A percentile compares a stretch with the other conserved stretches of the same genome.
These are phyloP conservation scores for Claviceps cyperi DNA, from an alignment of 2,329 filamentous ascomycete genomes.

Conservation along the genomic window DNA sequence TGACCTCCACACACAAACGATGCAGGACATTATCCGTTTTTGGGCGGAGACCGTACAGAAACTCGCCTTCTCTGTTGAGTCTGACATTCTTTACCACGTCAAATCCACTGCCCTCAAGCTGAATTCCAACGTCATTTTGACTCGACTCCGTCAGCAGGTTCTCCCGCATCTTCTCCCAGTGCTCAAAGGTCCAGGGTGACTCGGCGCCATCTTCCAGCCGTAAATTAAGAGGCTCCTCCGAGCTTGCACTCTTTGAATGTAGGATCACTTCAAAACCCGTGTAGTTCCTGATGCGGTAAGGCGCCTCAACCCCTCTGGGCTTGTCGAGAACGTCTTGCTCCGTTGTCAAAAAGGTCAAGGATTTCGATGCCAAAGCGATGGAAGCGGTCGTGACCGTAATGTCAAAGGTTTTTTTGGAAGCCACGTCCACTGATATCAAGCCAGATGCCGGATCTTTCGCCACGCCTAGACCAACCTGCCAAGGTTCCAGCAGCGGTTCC, in stretches of 20 bases:
- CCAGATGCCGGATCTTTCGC: conserved; percentile 63
- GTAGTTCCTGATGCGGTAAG: conserved; percentile 88
- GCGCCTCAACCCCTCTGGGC: conserved; percentile 77
- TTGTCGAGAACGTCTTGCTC: conserved; percentile 82
- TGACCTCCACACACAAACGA: conserved; percentile 82
- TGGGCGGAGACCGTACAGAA: conserved; percentile 75
- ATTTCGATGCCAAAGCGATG: conserved; percentile 86
- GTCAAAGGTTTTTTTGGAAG: conserved; percentile 82
- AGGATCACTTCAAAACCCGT: conserved; percentile 84
- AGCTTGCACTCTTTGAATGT: conserved; percentile 56
- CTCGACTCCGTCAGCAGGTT: conserved; percentile 74
- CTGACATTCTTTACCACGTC: conserved; percentile 78
- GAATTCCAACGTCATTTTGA: conserved; percentile 64
- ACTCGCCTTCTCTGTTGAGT: conserved; percentile 88
- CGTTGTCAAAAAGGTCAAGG: conserved; percentile 76
- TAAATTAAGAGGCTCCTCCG: conserved; percentile 54
- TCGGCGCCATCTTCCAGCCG: conserved; percentile 82
- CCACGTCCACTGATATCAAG: conserved; percentile 66
- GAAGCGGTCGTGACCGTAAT: conserved; percentile 85
- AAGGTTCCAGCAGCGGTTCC: conserved; percentile 93
- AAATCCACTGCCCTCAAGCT: conserved; percentile 86
- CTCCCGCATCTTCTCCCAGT: conserved; percentile 92
- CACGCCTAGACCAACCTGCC: conserved; percentile 86
- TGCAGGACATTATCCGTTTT: conserved; percentile 76
- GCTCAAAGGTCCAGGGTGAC: conserved; percentile 89